Percentiles rank a stretch among this genome's conserved stretches.
Conservation (phyloP, 2,329 filamentous ascomycete genomes). For the Colletotrichum tropicicola region DNA sequence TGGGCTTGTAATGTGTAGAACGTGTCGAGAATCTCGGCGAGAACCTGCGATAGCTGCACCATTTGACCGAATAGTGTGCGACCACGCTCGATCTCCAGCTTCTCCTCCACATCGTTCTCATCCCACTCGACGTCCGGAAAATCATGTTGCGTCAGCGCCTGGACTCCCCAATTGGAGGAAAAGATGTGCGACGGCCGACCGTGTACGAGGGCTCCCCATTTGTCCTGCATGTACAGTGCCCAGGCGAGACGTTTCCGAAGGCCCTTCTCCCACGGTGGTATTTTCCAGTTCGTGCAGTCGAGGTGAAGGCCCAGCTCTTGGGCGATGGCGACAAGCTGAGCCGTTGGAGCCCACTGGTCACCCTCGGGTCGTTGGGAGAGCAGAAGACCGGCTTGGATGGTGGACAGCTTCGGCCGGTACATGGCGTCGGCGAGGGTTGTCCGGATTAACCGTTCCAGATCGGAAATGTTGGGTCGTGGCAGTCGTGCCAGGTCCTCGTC, state of each 20-base stretch:
- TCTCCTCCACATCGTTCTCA: constrained; percentile 68
- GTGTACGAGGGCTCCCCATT: constrained; percentile 86
- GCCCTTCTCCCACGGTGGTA: constrained; percentile 87
- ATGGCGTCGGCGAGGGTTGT: constrained; percentile 79
- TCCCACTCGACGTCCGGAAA: constrained; percentile 78
- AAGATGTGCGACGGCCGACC: constrained; percentile 83
- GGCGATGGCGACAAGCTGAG: constrained; percentile 85
- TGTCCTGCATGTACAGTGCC: constrained; percentile 95
- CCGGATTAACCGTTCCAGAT: constrained; percentile 78
- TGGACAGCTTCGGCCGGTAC: constrained; percentile 83
- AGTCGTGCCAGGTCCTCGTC: constrained; percentile 71
- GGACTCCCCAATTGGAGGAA: constrained; percentile 79
- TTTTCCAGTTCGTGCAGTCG: constrained; percentile 87
- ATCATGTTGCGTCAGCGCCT: constrained; percentile 69
- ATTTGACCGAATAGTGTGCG: constrained; percentile 78
- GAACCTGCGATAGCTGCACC: constrained; percentile 77
- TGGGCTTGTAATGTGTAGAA: constrained; percentile 85
- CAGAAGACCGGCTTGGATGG: constrained; percentile 79
- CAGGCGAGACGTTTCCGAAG: constrained; percentile 87
- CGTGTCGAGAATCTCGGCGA: constrained; percentile 82
- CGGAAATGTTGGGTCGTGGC: constrained; percentile 75
- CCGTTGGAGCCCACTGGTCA: constrained; percentile 85
- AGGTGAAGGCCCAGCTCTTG: constrained; percentile 91
- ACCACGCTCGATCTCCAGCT: constrained; percentile 72
- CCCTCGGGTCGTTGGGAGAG: constrained; percentile 79